Conservation (phyloP, 352 stramenopile species). For the Globisporangium barbulae region DNA sequence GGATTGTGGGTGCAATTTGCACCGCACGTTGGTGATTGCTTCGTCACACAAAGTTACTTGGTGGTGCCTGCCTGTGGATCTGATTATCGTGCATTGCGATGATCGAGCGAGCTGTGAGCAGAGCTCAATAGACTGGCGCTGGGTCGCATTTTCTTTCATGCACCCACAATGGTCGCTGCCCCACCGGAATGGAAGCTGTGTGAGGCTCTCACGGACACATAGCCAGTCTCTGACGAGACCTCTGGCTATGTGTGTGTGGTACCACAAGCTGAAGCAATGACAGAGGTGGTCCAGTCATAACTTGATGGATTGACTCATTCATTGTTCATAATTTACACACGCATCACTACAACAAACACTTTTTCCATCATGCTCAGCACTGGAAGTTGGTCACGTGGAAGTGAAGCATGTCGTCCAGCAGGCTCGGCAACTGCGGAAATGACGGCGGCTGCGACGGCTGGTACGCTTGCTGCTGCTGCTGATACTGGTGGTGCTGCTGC, state of each 20-base stretch:
- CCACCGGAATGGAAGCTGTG: neutral
- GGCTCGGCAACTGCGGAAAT: constrained; percentile 14
- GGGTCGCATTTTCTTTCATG: neutral
- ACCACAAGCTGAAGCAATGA: neutral
- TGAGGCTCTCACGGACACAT: neutral
- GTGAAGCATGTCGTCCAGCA: constrained; percentile 50
- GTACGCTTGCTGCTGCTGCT: neutral
- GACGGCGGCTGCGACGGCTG: constrained; percentile 10
- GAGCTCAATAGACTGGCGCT: neutral
- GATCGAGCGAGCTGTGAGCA: neutral
- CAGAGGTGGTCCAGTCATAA: neutral
- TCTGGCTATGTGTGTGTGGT: neutral
- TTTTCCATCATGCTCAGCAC: constrained; percentile 11
- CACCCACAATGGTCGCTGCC: neutral
- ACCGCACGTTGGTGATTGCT: neutral
- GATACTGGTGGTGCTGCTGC: neutral
- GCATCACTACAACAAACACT: neutral
- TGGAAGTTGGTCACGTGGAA: constrained; percentile 41
- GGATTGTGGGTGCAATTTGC: neutral
- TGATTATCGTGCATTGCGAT: neutral
- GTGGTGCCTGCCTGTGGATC: neutral
- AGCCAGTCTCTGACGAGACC: neutral
- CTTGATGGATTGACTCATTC: neutral
- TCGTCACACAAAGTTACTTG: neutral
- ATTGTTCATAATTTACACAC: constrained; percentile 2